Percentiles rank a stretch among this genome's conserved stretches.
Evolutionary conservation across 116 monocot species (phyloP).

Genomic region (Zostera marina): DNA sequence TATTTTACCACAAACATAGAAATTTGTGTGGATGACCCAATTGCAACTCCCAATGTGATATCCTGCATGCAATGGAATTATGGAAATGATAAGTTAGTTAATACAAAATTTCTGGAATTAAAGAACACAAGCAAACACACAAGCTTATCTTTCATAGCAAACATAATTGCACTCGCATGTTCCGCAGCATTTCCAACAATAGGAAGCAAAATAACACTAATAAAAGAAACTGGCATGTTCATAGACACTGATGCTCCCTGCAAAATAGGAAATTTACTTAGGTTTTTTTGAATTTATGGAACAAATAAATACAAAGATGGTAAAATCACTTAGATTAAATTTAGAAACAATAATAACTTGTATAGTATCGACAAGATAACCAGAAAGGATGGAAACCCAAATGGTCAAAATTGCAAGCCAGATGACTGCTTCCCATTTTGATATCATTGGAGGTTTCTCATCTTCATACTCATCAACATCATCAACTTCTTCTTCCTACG

Average conservation of each 20-base stretch:
- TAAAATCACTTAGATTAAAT: background rate
- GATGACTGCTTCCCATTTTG: conserved; percentile 55
- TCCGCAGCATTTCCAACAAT: conserved; percentile 19
- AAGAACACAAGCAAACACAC: conserved; percentile 1
- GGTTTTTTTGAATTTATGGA: background rate
- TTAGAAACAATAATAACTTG: conserved; percentile 22
- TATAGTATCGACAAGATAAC: conserved; percentile 84
- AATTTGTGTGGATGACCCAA: conserved; percentile 91
- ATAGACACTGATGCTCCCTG: conserved; percentile 18
- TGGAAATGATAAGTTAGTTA: background rate
- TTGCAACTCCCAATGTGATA: conserved; percentile 85
- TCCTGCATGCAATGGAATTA: too few relatives aligned
- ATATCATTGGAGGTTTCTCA: conserved; percentile 41
- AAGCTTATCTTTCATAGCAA: conserved; percentile 18
- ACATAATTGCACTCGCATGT: conserved; percentile 18
- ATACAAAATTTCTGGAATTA: background rate
- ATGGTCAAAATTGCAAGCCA: conserved; percentile 77
- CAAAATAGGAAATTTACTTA: background rate
- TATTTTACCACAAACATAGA: conserved; percentile 86
- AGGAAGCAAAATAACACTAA: conserved; percentile 16
- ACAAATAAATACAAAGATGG: background rate
- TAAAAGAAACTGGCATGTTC: conserved; percentile 14
- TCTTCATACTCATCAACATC: conserved; percentile 30
- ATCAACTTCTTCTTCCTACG: conserved; percentile 13
- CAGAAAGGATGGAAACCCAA: conserved; percentile 78